Percentiles rank a stretch among this genome's conserved stretches.
phyloP scores from a whole-genome alignment of 1,139 yeast genomes.

The Yamadazyma friedrichii region DNA sequence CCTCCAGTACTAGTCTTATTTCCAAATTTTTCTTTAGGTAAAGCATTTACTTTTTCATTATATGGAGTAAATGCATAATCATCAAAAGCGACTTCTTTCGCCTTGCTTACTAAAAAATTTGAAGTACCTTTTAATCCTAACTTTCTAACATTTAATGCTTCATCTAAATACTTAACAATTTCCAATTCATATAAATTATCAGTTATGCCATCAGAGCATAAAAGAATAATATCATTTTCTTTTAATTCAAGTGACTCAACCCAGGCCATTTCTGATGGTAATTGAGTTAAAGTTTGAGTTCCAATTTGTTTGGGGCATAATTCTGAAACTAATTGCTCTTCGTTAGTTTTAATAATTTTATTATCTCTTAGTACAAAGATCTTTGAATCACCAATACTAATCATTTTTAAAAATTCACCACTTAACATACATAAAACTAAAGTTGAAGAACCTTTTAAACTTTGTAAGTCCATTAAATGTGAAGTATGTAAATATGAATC shows the following conservation, averaged over 20 bases:
- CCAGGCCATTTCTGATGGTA: constrained; percentile 54
- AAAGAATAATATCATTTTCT: constrained; percentile 42
- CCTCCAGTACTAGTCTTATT: constrained; percentile 48
- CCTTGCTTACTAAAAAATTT: constrained; percentile 37
- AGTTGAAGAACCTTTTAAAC: constrained; percentile 54
- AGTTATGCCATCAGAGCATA: constrained; percentile 56
- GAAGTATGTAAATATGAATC: constrained; percentile 52
- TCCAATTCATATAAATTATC: constrained; percentile 54
- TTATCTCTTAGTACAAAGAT: constrained; percentile 51
- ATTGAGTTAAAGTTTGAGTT: constrained; percentile 42
- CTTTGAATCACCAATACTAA: constrained; percentile 58
- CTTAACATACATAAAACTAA: constrained; percentile 50
- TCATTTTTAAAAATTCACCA: constrained; percentile 46
- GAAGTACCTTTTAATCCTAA: constrained; percentile 39
- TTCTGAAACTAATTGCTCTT: constrained; percentile 47
- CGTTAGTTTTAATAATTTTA: constrained; percentile 42
- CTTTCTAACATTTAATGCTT: constrained; percentile 26
- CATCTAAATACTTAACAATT: constrained; percentile 36
- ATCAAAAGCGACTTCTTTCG: constrained; percentile 54
- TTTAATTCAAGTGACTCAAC: constrained; percentile 40
- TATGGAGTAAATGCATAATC: constrained; percentile 56
- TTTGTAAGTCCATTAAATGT: constrained; percentile 52
- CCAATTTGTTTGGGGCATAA: constrained; percentile 60
- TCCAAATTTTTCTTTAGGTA: constrained; percentile 34
- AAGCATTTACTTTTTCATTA: constrained; percentile 49